Base-by-base conservation (phyloP, 2,329 filamentous ascomycete genomes). In the Lachnellula subtilissima region DNA sequence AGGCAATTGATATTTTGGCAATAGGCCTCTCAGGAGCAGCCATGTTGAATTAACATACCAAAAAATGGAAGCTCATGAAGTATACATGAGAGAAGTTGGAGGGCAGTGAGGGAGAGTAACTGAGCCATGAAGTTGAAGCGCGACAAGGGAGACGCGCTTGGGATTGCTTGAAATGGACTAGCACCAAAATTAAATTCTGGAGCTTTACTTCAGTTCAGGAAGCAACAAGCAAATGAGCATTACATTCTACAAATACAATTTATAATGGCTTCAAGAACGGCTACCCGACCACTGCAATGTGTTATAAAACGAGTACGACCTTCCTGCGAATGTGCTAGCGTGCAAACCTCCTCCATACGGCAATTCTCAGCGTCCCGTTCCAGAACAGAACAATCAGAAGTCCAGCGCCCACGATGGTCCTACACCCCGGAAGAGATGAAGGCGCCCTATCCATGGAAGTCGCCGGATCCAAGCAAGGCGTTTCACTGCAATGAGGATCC, bases 401-500 rank as follows among this genome's bases (percentile, higher is more conserved):
- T 65, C 56, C 62, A 75, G 57, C 68, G 72, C 62, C 86, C 87
- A 50, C 78, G 87, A 75, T 91, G 88, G 88, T 78, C 82, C 11
- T 79, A 85, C 66, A 91, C 88, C 7, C 88, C 88, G 9, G 75
- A 80, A 60, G 76, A 74, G 55, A 87, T 89, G 78, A 89, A 86
- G 73, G 86, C 86, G 4, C 83, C 85, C 0, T 82, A 58, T 89
- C 76, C 85, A 70, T 60, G 57, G 49, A 79, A 74, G 62, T 78
- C 76, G 69, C 84, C 74, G 73, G 76, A 78, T 67, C 82, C 75
- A 52, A 70, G 65, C 59, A 80, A 78, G 61, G 67, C 71, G 68
- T 93, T 83, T 82, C 70, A 70, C 65, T 85, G 91, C 71, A 97
- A 97, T 73, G 79, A 82, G 19, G 84, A 92, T 68, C 89, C 89